Conservation (phyloP, 305 asterid genomes). For the Andrographis paniculata region DNA sequence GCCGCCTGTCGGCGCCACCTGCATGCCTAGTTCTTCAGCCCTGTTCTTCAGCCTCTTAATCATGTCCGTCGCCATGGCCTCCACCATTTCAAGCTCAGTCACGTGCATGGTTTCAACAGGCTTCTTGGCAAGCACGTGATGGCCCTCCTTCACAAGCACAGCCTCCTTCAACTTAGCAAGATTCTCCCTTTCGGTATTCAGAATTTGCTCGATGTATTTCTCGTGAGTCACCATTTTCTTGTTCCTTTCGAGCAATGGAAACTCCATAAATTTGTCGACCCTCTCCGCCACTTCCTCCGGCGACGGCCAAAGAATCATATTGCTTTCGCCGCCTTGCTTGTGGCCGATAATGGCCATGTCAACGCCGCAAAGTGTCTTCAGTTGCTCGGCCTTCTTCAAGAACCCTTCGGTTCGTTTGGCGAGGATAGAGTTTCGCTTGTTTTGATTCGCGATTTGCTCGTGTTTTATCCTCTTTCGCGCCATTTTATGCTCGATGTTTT, state of each 20-base stretch:
- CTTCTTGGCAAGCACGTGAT: background rate
- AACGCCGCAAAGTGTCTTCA: constrained; percentile 2
- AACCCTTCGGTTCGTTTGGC: constrained; percentile 1
- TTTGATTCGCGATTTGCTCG: constrained; percentile 1
- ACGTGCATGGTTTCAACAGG: background rate
- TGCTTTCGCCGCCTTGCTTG: background rate
- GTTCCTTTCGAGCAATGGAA: background rate
- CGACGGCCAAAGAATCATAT: constrained; percentile 5
- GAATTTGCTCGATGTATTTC: background rate
- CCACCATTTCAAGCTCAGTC: background rate
- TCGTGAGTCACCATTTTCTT: constrained; percentile 10
- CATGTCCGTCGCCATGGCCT: background rate
- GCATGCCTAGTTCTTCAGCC: background rate
- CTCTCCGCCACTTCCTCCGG: constrained; percentile 4
- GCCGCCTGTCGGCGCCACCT: too few relatives aligned
- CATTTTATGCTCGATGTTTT: too few relatives aligned
- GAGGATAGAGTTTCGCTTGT: background rate
- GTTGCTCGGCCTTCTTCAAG: constrained; percentile 4
- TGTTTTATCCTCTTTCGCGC: constrained; percentile 5
- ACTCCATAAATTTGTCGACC: background rate
- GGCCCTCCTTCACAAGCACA: background rate
- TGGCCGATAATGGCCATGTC: constrained; percentile 3
- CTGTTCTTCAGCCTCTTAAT: background rate
- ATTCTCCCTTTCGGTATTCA: background rate
- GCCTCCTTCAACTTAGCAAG: background rate